Conservation (phyloP, 768 basidiomycete genomes). For the Mycena amicta region DNA sequence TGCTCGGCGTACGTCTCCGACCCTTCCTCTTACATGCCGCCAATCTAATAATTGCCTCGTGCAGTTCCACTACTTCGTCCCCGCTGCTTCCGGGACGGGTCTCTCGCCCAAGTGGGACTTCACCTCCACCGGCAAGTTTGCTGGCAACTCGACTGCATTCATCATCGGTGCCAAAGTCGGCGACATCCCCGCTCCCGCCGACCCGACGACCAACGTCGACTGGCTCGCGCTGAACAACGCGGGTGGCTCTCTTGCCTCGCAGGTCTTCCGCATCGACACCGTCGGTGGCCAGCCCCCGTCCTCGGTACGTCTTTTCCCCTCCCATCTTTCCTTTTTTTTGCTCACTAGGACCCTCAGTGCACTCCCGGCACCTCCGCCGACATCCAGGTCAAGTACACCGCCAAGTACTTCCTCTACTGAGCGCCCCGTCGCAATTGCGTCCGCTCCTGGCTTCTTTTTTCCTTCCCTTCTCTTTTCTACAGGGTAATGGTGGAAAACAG, state of each 20-base stretch:
- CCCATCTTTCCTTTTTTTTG: background rate
- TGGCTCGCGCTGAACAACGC: slow-evolving; percentile 42
- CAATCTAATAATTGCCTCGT: slow-evolving; percentile 11
- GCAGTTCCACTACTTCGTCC: slow-evolving; percentile 45
- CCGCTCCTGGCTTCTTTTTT: slow-evolving; percentile 7
- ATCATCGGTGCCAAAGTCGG: slow-evolving; percentile 27
- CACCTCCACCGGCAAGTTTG: slow-evolving; percentile 27
- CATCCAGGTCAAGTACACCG: slow-evolving; percentile 21
- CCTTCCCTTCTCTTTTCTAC: slow-evolving; percentile 1
- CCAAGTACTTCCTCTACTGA: slow-evolving; percentile 24
- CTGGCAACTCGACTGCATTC: slow-evolving; percentile 16
- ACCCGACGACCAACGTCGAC: slow-evolving; percentile 35
- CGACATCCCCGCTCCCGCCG: slow-evolving; percentile 30
- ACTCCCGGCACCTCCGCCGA: slow-evolving; percentile 7
- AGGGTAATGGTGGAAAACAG: slow-evolving; percentile 10
- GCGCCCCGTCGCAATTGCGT: slow-evolving; percentile 14
- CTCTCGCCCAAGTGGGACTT: slow-evolving; percentile 45
- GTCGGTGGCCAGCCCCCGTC: slow-evolving; percentile 36
- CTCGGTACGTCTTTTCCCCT: slow-evolving; percentile 18
- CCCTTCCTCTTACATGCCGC: slow-evolving; percentile 17
- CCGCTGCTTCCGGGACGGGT: slow-evolving; percentile 33
- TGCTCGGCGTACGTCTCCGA: slow-evolving; percentile 15
- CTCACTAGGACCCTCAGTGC: slow-evolving; percentile 10
- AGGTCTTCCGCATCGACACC: slow-evolving; percentile 40
- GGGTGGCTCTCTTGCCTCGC: slow-evolving; percentile 38